phyloP scores from a whole-genome alignment of 2,329 filamentous ascomycete species.

The Ramularia endophylla region DNA sequence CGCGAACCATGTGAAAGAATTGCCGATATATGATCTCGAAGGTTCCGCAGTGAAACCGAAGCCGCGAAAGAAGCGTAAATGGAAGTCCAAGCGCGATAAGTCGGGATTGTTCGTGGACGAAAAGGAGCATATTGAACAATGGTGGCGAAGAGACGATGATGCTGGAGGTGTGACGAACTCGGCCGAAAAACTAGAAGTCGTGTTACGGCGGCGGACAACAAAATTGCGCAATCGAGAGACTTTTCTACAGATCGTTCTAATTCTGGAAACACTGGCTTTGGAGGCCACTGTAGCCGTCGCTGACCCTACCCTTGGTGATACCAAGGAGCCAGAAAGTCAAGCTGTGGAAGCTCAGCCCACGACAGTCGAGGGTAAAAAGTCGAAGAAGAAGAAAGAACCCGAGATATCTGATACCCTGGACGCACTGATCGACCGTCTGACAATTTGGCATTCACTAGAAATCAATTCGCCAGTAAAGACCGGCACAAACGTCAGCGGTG shows the following conservation, averaged over 20 bases:
- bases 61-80: conserved; percentile 52
- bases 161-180: conserved; percentile 26
- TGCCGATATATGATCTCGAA: conserved; percentile 22
- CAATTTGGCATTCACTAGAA: conserved; percentile 79
- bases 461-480: conserved; percentile 47
- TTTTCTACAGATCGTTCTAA: conserved; percentile 72
- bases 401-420: conserved; percentile 63
- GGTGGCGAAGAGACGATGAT: conserved; percentile 60
- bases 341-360: conserved; percentile 2
- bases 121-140: conserved; percentile 57
- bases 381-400: conserved; percentile 54
- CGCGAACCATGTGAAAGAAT: conserved; percentile 56
- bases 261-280: conserved; percentile 69
- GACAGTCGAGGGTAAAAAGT: conserved; percentile 27
- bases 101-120: conserved; percentile 64
- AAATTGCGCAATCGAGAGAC: conserved; percentile 69
- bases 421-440: conserved; percentile 68
- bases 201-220: conserved; percentile 58
- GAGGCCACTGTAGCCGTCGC: conserved; percentile 41
- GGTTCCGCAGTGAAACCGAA: conserved; percentile 20
- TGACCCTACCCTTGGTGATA: conserved; percentile 23
- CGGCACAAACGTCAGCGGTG: conserved; percentile 13
- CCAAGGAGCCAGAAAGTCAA: conserved; percentile 18
- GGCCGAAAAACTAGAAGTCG: conserved; percentile 41
- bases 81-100: conserved; percentile 57